Evolutionary conservation across 441 rosid species (phyloP).

Genomic region (Pelargonium myrrhifolium): DNA sequence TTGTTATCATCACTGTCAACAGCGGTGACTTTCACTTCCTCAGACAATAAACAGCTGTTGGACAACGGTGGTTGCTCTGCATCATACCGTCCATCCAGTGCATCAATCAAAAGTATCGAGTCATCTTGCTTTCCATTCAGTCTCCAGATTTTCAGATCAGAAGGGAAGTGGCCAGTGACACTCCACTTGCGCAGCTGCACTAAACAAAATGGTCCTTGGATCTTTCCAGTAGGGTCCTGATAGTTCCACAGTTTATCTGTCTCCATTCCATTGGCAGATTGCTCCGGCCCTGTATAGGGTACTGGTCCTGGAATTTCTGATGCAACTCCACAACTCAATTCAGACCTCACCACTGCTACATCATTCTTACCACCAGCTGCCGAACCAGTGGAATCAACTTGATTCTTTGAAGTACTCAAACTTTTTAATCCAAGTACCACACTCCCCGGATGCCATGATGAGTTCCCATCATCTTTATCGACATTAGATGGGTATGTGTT

Average conservation of each 20-base stretch:
- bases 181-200: conserved; percentile 73
- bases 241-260: conserved; percentile 68
- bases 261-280: conserved; percentile 37
- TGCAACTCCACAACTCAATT: conserved; percentile 28
- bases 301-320: conserved; percentile 29
- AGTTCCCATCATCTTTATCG: conserved; percentile 32
- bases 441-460: conserved; percentile 23
- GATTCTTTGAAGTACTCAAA: conserved; percentile 26
- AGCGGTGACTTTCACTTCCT: conserved; percentile 26
- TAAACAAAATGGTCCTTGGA: conserved; percentile 89
- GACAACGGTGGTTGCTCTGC: conserved; percentile 25
- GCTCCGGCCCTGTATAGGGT: conserved; percentile 36
- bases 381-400: conserved; percentile 25
- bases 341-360: conserved; percentile 25
- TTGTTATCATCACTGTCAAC: conserved; percentile 25
- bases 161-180: conserved; percentile 60
- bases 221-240: conserved; percentile 74
- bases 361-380: conserved; percentile 20
- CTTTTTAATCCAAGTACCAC: conserved; percentile 23
- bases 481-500: conserved; percentile 21
- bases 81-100: conserved; percentile 37
- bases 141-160: conserved; percentile 71
- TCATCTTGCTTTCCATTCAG: conserved; percentile 50
- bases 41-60: conserved; percentile 23
- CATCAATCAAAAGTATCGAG: conserved; percentile 74